phyloP scores from a whole-genome alignment of 805 yeast species.

The Dipodascus geniculatus region DNA sequence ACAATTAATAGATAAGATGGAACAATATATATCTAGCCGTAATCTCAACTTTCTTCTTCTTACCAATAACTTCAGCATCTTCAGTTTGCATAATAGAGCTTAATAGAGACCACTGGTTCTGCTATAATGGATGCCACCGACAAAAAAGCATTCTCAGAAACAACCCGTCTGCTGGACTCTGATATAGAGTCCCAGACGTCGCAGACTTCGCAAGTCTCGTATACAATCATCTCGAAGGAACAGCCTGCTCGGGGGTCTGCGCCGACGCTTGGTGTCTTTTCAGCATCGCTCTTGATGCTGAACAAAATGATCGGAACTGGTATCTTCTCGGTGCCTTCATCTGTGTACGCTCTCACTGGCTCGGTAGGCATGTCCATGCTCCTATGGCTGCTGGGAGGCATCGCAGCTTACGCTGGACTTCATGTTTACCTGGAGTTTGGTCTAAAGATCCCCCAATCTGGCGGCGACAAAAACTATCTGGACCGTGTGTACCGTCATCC shows the following conservation, averaged over 20 bases:
- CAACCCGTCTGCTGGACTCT: background rate
- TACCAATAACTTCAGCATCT: background rate
- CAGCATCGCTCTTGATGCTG: conserved; percentile 35
- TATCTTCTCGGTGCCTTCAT: conserved; percentile 55
- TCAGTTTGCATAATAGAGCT: background rate
- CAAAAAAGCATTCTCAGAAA: background rate
- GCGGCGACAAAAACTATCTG: conserved; percentile 59
- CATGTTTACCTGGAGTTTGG: conserved; percentile 57
- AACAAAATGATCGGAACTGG: conserved; percentile 71
- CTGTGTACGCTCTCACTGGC: conserved; percentile 45
- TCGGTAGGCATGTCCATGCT: conserved; percentile 45
- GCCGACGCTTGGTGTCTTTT: conserved; percentile 21
- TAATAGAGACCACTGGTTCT: background rate
- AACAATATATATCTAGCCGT: background rate
- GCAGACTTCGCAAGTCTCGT: background rate
- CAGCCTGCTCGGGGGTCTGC: background rate
- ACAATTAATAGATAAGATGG: background rate
- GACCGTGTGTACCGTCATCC: conserved; percentile 48
- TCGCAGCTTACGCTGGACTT: conserved; percentile 43
- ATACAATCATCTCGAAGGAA: background rate
- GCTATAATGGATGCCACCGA: background rate
- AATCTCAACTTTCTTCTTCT: background rate
- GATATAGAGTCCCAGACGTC: background rate
- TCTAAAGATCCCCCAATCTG: conserved; percentile 49
- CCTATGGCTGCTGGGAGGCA: conserved; percentile 52